Percentiles rank a stretch among this genome's conserved stretches.
phyloP scores from a whole-genome alignment of 768 basidiomycete genomes.

The Trichaptum fuscoviolaceum region DNA sequence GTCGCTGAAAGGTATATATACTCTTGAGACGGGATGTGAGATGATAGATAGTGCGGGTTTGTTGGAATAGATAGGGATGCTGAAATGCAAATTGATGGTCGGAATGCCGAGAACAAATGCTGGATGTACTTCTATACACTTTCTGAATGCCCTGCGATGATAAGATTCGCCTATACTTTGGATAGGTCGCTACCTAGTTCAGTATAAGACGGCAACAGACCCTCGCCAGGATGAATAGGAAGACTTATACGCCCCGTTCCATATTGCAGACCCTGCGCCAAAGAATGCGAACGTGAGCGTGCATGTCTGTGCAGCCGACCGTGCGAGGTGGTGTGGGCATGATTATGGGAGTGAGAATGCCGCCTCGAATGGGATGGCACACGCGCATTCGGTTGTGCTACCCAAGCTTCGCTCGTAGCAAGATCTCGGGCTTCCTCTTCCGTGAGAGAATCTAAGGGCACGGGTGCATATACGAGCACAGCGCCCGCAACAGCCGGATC shows the following conservation, averaged over 20 bases:
- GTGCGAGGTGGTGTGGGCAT: not conserved
- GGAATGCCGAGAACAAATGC: not conserved
- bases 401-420: conserved; percentile 62
- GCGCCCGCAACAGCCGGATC: conserved; percentile 13
- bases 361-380: conserved; percentile 14
- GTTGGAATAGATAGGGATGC: not conserved
- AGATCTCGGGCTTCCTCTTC: conserved; percentile 44
- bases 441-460: conserved; percentile 52
- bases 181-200: not conserved
- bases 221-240: conserved; percentile 41
- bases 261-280: conserved; percentile 26
- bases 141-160: not conserved
- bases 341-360: conserved; percentile 1
- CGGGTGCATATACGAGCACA: conserved; percentile 64
- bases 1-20: not conserved
- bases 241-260: conserved; percentile 29
- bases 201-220: conserved; percentile 31
- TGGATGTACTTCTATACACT: not conserved
- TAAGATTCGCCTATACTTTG: not conserved
- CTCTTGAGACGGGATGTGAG: not conserved
- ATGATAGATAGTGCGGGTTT: not conserved
- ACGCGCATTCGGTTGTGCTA: conserved; percentile 29
- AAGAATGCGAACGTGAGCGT: conserved; percentile 26
- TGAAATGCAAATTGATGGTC: not conserved
- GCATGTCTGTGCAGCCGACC: conserved; percentile 14